These are phyloP conservation scores for Zasmidium cellare DNA, from an alignment of 2,329 filamentous ascomycete species.

Conservation along the genomic window DNA sequence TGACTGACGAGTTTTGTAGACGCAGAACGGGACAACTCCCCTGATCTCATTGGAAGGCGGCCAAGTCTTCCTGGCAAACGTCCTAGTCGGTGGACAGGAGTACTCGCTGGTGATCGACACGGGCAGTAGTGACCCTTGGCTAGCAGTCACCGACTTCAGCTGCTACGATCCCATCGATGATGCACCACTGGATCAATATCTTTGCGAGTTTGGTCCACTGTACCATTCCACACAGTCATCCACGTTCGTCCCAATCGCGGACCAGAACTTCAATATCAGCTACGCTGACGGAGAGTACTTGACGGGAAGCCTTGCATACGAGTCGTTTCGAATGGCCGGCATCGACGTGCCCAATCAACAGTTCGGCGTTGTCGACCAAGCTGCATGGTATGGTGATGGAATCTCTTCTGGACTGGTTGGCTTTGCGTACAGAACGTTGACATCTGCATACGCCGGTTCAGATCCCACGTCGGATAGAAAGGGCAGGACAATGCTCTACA, in stretches of 20 bases:
- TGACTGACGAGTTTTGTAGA: conserved; percentile 12
- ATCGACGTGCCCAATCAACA: conserved; percentile 48
- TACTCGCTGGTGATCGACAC: conserved; percentile 48
- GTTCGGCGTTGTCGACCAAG: conserved; percentile 45
- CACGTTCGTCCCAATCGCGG: conserved; percentile 39
- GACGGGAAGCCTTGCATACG: conserved; percentile 41
- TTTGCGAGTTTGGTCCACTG: conserved; percentile 35
- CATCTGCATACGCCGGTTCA: conserved; percentile 40
- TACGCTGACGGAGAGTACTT: conserved; percentile 47
- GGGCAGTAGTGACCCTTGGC: conserved; percentile 51
- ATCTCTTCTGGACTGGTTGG: conserved; percentile 52
- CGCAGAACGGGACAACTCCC: conserved; percentile 20
- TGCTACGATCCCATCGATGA: conserved; percentile 25
- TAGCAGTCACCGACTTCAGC: conserved; percentile 34
- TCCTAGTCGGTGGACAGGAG: conserved; percentile 29
- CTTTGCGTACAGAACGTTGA: conserved; percentile 52
- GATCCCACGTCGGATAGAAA: conserved; percentile 24
- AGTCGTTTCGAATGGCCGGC: conserved; percentile 47
- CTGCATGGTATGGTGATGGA: conserved; percentile 35
- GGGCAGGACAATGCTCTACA: conserved; percentile 39
- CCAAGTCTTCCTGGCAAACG: conserved; percentile 32
- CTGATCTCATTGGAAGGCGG: conserved; percentile 27
- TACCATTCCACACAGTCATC: conserved; percentile 30
- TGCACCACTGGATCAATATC: conserved; percentile 16
- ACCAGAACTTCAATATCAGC: conserved; percentile 45